These are phyloP conservation scores for Coniochaeta prunicola DNA, from an alignment of 2,329 filamentous ascomycete genomes.

Conservation along the genomic window DNA sequence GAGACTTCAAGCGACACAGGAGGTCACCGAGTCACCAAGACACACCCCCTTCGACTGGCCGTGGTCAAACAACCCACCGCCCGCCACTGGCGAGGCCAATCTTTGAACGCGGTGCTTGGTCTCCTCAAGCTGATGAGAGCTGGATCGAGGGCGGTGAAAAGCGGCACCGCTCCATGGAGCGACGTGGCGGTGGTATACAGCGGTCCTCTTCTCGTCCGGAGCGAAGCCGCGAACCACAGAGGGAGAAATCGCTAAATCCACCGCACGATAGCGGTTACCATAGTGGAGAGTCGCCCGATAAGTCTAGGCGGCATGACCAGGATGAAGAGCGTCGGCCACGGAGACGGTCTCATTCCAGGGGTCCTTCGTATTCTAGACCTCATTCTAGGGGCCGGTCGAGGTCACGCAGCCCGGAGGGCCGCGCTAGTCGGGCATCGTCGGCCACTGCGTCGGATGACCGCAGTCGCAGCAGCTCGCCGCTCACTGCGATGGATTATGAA, in stretches of 20 bases:
- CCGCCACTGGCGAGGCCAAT: neutral
- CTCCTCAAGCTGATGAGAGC: conserved; percentile 14
- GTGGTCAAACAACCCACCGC: neutral
- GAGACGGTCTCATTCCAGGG: conserved; percentile 2
- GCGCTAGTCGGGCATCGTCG: neutral
- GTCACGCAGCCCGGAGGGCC: neutral
- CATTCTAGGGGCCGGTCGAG: neutral
- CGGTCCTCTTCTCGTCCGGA: neutral
- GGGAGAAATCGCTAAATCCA: conserved; percentile 2
- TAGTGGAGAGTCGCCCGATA: conserved; percentile 16
- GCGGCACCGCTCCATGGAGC: neutral
- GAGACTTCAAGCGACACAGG: neutral
- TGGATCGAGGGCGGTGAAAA: neutral
- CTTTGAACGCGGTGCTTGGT: conserved; percentile 11
- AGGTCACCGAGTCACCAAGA: neutral
- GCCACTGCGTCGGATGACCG: neutral
- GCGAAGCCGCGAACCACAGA: neutral
- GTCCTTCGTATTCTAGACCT: neutral
- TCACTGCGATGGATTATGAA: conserved; percentile 1
- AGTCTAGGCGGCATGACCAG: neutral
- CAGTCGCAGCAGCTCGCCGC: conserved; percentile 1
- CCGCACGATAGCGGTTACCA: conserved; percentile 21
- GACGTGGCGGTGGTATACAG: neutral
- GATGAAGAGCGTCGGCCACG: neutral
- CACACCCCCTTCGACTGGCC: neutral